Evolutionary conservation across 768 basidiomycete genomes (phyloP).

Genomic region (Mycena maculata): DNA sequence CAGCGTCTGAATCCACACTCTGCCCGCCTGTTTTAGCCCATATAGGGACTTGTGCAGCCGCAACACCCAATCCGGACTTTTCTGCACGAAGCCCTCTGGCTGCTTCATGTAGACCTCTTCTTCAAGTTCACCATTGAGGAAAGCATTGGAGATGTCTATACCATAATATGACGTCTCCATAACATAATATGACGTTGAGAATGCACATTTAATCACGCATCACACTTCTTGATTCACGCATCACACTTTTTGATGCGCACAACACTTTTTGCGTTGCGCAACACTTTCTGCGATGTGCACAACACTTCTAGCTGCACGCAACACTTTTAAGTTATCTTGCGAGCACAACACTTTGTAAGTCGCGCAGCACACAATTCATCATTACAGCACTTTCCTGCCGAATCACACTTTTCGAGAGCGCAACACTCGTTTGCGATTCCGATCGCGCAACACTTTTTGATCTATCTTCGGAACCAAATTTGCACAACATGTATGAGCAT

Average conservation of each 20-base stretch:
- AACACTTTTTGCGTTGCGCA: neutral
- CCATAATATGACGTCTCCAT: too few relatives aligned
- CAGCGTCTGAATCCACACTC: too few relatives aligned
- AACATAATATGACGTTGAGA: constrained; percentile 21
- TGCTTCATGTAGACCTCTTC: too few relatives aligned
- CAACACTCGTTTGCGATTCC: neutral
- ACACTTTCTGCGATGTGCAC: neutral
- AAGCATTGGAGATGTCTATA: too few relatives aligned
- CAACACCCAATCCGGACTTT: too few relatives aligned
- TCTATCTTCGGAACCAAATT: neutral
- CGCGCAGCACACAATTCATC: too few relatives aligned
- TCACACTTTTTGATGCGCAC: neutral
- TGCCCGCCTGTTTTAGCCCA: too few relatives aligned
- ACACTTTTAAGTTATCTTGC: neutral
- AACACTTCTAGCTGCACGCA: too few relatives aligned
- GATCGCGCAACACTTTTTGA: neutral
- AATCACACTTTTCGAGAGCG: neutral
- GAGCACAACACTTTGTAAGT: neutral
- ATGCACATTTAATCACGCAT: neutral
- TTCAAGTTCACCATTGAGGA: too few relatives aligned
- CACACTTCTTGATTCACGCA: neutral
- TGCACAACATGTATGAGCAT: neutral
- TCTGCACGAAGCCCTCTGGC: too few relatives aligned
- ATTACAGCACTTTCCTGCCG: too few relatives aligned
- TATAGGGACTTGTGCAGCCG: too few relatives aligned